phyloP scores from a whole-genome alignment of 139 green algal genomes.

The Raphidocelis subcapitata region DNA sequence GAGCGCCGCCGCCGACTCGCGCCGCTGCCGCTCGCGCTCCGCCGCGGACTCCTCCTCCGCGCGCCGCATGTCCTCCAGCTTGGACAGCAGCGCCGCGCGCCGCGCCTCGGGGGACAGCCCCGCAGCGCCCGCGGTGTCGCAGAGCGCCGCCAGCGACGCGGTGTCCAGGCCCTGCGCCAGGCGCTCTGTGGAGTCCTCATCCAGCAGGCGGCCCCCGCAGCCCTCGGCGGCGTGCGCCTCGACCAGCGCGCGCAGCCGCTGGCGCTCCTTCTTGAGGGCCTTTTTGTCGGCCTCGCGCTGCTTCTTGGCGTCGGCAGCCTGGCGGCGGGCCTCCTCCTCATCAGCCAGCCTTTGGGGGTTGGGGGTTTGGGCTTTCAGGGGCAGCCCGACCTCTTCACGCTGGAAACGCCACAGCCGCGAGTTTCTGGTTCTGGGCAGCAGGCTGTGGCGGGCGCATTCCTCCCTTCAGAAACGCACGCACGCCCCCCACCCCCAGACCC shows the following conservation, averaged over 20 bases:
- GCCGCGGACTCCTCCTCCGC: constrained; percentile 27
- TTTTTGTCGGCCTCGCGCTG: constrained; percentile 82
- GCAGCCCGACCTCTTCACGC: too few species aligned
- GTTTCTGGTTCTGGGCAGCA: too few species aligned
- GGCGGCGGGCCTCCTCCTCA: constrained; percentile 41
- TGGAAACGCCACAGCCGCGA: too few species aligned
- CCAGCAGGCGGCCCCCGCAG: constrained; percentile 1
- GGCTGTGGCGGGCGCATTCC: too few species aligned
- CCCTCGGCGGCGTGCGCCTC: constrained; percentile 27
- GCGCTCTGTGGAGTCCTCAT: not conserved
- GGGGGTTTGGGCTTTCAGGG: too few species aligned
- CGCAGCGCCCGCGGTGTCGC: not conserved
- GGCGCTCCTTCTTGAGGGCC: constrained; percentile 79
- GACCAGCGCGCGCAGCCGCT: constrained; percentile 53
- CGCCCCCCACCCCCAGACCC: too few species aligned
- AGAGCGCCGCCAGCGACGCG: constrained; percentile 37
- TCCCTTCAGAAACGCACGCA: too few species aligned
- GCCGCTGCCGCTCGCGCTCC: constrained; percentile 24
- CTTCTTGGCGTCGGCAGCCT: constrained; percentile 65
- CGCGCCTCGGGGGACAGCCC: constrained; percentile 15
- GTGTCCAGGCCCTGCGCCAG: not conserved
- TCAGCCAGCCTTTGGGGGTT: constrained; percentile 57
- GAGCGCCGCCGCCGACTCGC: constrained; percentile 16
- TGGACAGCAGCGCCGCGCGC: constrained; percentile 2
- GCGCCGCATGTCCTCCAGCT: constrained; percentile 17